These are phyloP conservation scores for Lathyrus aphaca DNA, from an alignment of 306 rosid genomes.

Conservation along the genomic window DNA sequence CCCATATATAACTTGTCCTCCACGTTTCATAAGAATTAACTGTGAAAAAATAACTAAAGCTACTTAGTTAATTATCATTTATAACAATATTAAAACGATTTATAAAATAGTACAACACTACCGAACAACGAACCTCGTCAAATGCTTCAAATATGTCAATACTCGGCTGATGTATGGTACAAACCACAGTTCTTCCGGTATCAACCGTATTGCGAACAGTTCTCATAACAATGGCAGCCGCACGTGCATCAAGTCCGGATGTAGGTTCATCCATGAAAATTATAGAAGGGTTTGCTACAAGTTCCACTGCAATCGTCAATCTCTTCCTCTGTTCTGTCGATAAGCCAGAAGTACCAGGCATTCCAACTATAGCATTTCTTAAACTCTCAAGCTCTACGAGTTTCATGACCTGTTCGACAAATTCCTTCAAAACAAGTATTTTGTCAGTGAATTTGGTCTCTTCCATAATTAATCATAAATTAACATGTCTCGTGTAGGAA, in stretches of 20 bases:
- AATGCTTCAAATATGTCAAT: conserved; percentile 13
- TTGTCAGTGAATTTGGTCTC: background rate
- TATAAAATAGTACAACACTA: background rate
- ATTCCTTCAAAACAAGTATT: conserved; percentile 9
- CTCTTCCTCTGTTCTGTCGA: conserved; percentile 10
- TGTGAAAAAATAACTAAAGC: background rate
- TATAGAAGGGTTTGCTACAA: conserved; percentile 22
- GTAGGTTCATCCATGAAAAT: conserved; percentile 18
- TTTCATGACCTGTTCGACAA: conserved; percentile 6
- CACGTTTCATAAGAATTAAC: conserved; percentile 25
- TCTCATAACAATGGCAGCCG: conserved; percentile 12
- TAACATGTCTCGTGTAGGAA: background rate
- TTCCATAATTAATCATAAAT: too few species aligned
- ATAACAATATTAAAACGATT: background rate
- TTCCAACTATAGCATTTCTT: conserved; percentile 12
- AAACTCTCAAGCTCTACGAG: conserved; percentile 4
- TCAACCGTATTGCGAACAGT: conserved; percentile 14
- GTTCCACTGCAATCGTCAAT: conserved; percentile 10
- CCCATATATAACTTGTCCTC: conserved; percentile 12
- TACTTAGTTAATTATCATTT: background rate
- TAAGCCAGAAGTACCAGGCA: conserved; percentile 2
- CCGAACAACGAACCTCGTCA: background rate
- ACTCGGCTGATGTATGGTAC: conserved; percentile 17
- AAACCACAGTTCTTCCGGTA: conserved; percentile 18
- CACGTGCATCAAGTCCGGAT: conserved; percentile 19